phyloP scores from a whole-genome alignment of 352 stramenopile species.

The Pythium aquatile region DNA sequence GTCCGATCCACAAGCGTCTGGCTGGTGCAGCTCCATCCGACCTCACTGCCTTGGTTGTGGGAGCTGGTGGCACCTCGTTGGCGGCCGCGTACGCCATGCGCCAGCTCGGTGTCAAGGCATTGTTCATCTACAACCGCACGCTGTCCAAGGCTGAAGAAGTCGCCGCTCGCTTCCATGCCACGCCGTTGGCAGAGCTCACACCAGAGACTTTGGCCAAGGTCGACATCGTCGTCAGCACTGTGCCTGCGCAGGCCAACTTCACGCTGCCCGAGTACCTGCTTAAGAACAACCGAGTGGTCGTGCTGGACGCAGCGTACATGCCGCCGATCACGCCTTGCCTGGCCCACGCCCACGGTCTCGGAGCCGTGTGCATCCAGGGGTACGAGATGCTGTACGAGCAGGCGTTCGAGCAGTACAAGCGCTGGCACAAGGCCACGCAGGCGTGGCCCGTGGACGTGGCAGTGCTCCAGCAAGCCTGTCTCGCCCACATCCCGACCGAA shows the following conservation, averaged over 20 bases:
- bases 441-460: constrained; percentile 42
- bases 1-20: constrained; percentile 83
- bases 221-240: constrained; percentile 94
- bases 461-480: constrained; percentile 57
- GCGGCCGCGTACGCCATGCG: constrained; percentile 94
- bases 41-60: constrained; percentile 80
- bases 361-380: constrained; percentile 91
- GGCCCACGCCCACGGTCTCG: constrained; percentile 78
- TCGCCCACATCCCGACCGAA: constrained; percentile 49
- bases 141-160: constrained; percentile 90
- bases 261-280: constrained; percentile 73
- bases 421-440: constrained; percentile 85
- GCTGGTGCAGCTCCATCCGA: constrained; percentile 8
- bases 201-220: constrained; percentile 51
- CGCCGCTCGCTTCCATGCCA: constrained; percentile 85
- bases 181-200: constrained; percentile 55
- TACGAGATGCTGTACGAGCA: constrained; percentile 99
- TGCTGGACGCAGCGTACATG: constrained; percentile 99
- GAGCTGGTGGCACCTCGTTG: constrained; percentile 93
- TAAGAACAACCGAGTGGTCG: constrained; percentile 42
- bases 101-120: constrained; percentile 71
- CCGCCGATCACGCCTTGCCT: constrained; percentile 94
- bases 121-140: constrained; percentile 97
- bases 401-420: constrained; percentile 95
- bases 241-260: constrained; percentile 90